A percentile compares a stretch with the other conserved stretches of the same genome.
These are phyloP conservation scores for Tetrapisispora fleetii DNA, from an alignment of 805 yeast genomes.

Conservation along the genomic window DNA sequence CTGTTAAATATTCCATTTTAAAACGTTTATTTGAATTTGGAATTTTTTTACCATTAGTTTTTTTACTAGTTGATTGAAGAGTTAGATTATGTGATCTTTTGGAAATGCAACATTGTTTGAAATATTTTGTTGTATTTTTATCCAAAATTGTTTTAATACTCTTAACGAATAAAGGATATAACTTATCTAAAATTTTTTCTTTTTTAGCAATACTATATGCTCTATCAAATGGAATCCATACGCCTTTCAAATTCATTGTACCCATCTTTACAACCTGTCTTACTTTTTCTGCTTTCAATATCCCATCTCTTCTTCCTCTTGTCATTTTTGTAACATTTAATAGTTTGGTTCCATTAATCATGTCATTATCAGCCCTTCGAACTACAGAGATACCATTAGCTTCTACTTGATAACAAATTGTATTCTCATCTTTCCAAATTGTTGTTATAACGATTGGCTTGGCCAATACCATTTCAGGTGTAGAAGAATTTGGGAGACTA, in stretches of 20 bases:
- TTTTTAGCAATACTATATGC: slow-evolving; percentile 74
- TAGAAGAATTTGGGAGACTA: background rate
- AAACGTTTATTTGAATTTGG: background rate
- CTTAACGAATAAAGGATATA: slow-evolving; percentile 62
- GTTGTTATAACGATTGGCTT: slow-evolving; percentile 63
- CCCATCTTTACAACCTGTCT: slow-evolving; percentile 80
- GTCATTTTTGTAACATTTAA: slow-evolving; percentile 82
- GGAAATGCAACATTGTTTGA: background rate
- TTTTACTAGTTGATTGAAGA: background rate
- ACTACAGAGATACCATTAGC: slow-evolving; percentile 74
- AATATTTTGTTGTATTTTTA: slow-evolving; percentile 12
- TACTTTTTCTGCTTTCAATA: slow-evolving; percentile 63
- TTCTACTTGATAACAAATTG: slow-evolving; percentile 77
- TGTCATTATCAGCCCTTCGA: slow-evolving; percentile 74
- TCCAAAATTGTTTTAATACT: slow-evolving; percentile 49
- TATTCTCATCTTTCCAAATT: slow-evolving; percentile 86
- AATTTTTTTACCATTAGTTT: background rate
- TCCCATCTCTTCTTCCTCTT: slow-evolving; percentile 78
- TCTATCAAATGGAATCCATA: slow-evolving; percentile 81
- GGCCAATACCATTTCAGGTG: background rate
- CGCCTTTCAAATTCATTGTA: slow-evolving; percentile 81
- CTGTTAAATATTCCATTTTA: background rate
- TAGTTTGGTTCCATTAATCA: slow-evolving; percentile 78
- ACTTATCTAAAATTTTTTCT: slow-evolving; percentile 59
- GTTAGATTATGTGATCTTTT: background rate